Conservation (phyloP, 1,139 yeast genomes). For the Saccharomyces hybrid region DNA sequence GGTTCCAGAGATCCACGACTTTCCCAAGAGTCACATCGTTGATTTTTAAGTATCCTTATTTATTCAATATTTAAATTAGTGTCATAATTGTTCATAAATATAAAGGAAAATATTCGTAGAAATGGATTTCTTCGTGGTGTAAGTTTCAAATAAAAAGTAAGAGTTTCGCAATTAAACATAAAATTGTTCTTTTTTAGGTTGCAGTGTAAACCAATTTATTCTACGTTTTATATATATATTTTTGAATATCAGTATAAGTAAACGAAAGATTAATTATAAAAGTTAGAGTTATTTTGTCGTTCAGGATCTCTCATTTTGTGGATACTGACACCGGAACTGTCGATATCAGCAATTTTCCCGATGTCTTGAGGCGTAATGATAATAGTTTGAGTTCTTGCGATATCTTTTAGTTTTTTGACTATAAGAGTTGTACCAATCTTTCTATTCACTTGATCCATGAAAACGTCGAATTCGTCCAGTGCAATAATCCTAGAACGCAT, state of each 20-base stretch:
- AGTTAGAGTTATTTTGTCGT: constrained; percentile 27
- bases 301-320: constrained; percentile 51
- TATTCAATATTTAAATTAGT: not conserved
- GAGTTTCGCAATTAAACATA: constrained; percentile 23
- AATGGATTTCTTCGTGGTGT: constrained; percentile 55
- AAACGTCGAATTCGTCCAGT: constrained; percentile 94
- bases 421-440: constrained; percentile 71
- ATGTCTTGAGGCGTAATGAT: constrained; percentile 95
- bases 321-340: constrained; percentile 53
- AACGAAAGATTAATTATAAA: constrained; percentile 4
- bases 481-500: constrained; percentile 87
- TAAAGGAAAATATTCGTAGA: not conserved
- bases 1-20: constrained; percentile 51
- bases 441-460: constrained; percentile 92
- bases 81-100: not conserved
- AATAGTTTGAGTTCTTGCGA: constrained; percentile 67
- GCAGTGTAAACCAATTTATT: not conserved
- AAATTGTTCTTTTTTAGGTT: not conserved
- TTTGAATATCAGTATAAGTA: too few relatives aligned
- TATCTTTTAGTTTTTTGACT: constrained; percentile 54
- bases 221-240: too few relatives aligned
- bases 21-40: constrained; percentile 49
- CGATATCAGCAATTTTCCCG: constrained; percentile 64
- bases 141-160: too few relatives aligned
- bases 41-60: constrained; percentile 39